Evolutionary conservation across 2,329 filamentous ascomycete species (phyloP).

Genomic region (Colletotrichum spaethianum): DNA sequence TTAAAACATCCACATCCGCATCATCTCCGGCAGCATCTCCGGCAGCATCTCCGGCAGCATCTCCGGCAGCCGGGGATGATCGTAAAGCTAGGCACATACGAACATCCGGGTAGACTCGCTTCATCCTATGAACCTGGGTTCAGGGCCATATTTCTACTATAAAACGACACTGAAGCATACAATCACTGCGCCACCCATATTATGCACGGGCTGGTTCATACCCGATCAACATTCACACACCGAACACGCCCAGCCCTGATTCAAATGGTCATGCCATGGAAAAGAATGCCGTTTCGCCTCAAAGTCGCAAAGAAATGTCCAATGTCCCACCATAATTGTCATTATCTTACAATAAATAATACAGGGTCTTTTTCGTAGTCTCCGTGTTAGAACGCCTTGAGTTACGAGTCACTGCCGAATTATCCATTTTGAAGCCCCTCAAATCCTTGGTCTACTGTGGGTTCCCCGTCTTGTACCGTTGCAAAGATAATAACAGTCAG

Average conservation of each 20-base stretch:
- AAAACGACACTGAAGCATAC: not conserved
- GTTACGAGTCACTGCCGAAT: slow-evolving; percentile 1
- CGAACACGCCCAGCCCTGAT: not conserved
- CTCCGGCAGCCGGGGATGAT: not conserved
- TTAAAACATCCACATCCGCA: not conserved
- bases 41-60: too few species aligned
- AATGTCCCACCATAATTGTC: slow-evolving; percentile 12
- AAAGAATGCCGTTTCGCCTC: not conserved
- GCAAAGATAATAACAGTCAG: not conserved
- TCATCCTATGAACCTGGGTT: not conserved
- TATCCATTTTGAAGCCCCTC: slow-evolving; percentile 3
- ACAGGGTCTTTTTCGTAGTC: slow-evolving; percentile 8
- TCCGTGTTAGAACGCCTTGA: slow-evolving; percentile 19
- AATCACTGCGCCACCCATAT: not conserved
- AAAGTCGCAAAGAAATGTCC: slow-evolving; percentile 6
- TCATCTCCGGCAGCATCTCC: not conserved
- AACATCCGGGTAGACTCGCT: too few species aligned
- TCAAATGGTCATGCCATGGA: not conserved
- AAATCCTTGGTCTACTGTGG: not conserved
- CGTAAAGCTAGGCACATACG: not conserved
- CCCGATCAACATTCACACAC: not conserved
- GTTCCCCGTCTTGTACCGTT: not conserved
- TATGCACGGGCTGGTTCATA: not conserved
- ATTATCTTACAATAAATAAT: slow-evolving; percentile 36
- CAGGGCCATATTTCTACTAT: not conserved